Percentiles rank a stretch among this genome's conserved stretches.
These are phyloP conservation scores for Rheum nobile DNA, from an alignment of 148 eudicot species.

Conservation along the genomic window DNA sequence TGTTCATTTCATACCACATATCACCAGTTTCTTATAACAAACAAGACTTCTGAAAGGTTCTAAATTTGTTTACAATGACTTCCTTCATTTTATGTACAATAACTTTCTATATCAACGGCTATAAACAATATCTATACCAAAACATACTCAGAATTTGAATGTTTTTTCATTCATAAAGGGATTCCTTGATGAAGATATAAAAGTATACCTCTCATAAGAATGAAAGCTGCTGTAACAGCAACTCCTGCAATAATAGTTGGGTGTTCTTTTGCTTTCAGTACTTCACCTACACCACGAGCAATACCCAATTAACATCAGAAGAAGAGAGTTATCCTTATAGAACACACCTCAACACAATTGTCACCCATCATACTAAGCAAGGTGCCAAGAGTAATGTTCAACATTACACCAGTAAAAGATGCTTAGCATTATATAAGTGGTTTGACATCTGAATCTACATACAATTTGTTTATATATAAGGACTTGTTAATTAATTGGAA, in stretches of 20 bases:
- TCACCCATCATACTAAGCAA: neutral
- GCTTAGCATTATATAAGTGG: neutral
- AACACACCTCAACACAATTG: neutral
- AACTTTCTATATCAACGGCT: neutral
- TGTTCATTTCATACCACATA: neutral
- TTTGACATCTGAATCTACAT: neutral
- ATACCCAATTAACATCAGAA: neutral
- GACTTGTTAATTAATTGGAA: neutral
- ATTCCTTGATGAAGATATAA: neutral
- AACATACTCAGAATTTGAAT: neutral
- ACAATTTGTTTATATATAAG: neutral
- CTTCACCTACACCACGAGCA: neutral
- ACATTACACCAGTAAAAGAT: neutral
- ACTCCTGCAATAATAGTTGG: conserved; percentile 46
- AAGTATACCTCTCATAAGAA: conserved; percentile 45
- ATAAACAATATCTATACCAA: neutral
- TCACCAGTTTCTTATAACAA: neutral
- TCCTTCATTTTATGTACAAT: neutral
- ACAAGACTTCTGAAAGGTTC: neutral
- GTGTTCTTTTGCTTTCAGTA: conserved; percentile 31
- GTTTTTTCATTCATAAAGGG: neutral
- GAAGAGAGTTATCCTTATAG: neutral
- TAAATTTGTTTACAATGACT: neutral
- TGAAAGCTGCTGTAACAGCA: conserved; percentile 46
- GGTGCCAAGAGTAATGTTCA: neutral